A percentile compares a stretch with the other conserved stretches of the same genome.
These are phyloP conservation scores for Clonostachys chloroleuca DNA, from an alignment of 2,329 filamentous ascomycete genomes.

Conservation along the genomic window DNA sequence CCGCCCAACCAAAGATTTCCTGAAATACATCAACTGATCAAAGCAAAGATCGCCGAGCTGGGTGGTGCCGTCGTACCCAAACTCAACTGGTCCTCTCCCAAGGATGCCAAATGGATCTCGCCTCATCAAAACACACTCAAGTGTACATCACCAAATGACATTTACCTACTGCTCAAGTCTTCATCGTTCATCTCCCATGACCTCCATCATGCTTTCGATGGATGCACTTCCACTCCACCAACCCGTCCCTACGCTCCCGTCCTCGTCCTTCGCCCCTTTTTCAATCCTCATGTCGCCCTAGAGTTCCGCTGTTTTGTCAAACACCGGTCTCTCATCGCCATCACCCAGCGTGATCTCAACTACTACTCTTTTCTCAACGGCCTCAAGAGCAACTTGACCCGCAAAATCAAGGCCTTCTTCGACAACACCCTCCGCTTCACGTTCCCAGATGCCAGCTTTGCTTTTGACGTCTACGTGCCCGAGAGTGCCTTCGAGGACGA, in stretches of 20 bases:
- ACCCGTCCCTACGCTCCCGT: slow-evolving; percentile 61
- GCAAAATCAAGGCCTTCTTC: slow-evolving; percentile 75
- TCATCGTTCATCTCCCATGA: slow-evolving; percentile 95
- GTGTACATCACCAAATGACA: slow-evolving; percentile 81
- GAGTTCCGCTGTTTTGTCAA: slow-evolving; percentile 97
- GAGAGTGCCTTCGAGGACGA: slow-evolving; percentile 49
- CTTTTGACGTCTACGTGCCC: slow-evolving; percentile 91
- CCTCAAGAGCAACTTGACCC: slow-evolving; percentile 61
- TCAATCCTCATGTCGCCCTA: slow-evolving; percentile 82
- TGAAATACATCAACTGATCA: slow-evolving; percentile 74
- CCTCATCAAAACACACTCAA: slow-evolving; percentile 83
- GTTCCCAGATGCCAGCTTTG: slow-evolving; percentile 80
- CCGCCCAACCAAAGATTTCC: slow-evolving; percentile 57
- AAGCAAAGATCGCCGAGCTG: slow-evolving; percentile 71
- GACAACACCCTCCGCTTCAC: slow-evolving; percentile 65
- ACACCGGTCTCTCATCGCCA: slow-evolving; percentile 70
- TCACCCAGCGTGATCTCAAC: slow-evolving; percentile 87
- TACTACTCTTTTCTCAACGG: slow-evolving; percentile 75
- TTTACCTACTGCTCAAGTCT: slow-evolving; percentile 91
- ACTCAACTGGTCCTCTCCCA: slow-evolving; percentile 95
- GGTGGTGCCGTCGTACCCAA: slow-evolving; percentile 88
- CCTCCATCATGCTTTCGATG: slow-evolving; percentile 88
- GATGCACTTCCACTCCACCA: slow-evolving; percentile 35
- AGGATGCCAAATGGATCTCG: slow-evolving; percentile 92
- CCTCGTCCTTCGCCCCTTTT: slow-evolving; percentile 82